Evolutionary conservation across 495 filamentous ascomycete species (phyloP).

Genomic region (Saxophila tyrrhenica): DNA sequence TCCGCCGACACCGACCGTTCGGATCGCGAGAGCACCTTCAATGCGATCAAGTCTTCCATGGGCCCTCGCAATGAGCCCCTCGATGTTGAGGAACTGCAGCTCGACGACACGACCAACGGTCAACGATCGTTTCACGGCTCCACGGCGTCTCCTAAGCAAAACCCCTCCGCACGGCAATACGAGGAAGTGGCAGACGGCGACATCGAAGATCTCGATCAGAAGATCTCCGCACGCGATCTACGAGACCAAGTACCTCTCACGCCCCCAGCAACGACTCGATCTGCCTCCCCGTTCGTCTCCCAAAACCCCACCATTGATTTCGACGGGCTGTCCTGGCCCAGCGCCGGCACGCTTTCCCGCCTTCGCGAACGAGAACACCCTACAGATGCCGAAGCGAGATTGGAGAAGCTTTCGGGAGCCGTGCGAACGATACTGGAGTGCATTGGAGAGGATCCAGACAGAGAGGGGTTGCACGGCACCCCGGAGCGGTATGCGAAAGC

Average conservation of each 20-base stretch:
- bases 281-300: conserved; percentile 44
- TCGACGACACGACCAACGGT: neutral
- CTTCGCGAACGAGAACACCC: conserved; percentile 25
- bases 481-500: conserved; percentile 90
- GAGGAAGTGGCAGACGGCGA: conserved; percentile 14
- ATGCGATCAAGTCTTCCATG: conserved; percentile 20
- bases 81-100: conserved; percentile 9
- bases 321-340: conserved; percentile 59
- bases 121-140: neutral
- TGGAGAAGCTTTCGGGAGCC: conserved; percentile 72
- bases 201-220: conserved; percentile 12
- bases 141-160: conserved; percentile 7
- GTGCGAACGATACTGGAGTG: conserved; percentile 89
- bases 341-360: conserved; percentile 12
- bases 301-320: conserved; percentile 62
- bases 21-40: conserved; percentile 15
- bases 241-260: conserved; percentile 53
- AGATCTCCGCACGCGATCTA: conserved; percentile 49
- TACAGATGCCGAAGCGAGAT: conserved; percentile 55
- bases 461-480: conserved; percentile 78
- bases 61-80: conserved; percentile 12
- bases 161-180: conserved; percentile 3
- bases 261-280: conserved; percentile 34
- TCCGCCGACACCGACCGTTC: conserved; percentile 6
- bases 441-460: conserved; percentile 86